phyloP scores from a whole-genome alignment of 371 early-diverging fungal species.

The Rhizopus arrhizus region DNA sequence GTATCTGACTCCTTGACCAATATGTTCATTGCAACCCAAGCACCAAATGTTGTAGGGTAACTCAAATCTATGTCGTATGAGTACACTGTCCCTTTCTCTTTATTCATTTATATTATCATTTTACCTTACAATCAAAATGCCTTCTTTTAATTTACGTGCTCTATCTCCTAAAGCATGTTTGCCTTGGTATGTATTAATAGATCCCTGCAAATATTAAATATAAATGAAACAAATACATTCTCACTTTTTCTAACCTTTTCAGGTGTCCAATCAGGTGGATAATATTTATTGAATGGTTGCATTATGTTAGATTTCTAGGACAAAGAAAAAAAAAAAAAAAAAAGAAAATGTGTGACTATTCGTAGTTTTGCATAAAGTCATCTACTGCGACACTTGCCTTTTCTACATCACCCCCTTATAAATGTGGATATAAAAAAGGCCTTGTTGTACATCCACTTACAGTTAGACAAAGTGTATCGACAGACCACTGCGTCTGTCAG shows the following conservation, averaged over 20 bases:
- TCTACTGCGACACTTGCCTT: too few species aligned
- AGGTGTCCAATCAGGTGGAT: conserved; percentile 75
- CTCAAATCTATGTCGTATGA: conserved; percentile 66
- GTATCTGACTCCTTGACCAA: conserved; percentile 88
- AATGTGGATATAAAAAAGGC: too few species aligned
- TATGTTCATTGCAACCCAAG: conserved; percentile 78
- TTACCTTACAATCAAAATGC: conserved; percentile 84
- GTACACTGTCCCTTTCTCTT: not conserved
- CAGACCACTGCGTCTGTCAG: too few species aligned
- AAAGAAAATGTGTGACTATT: not conserved
- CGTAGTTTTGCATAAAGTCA: not conserved
- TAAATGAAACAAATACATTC: not conserved
- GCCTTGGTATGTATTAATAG: conserved; percentile 82
- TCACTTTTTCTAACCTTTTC: conserved; percentile 49
- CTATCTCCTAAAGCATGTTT: conserved; percentile 89
- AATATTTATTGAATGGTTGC: conserved; percentile 77
- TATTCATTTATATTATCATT: not conserved
- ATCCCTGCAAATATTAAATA: conserved; percentile 56
- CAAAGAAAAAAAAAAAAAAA: not conserved
- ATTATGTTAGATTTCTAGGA: conserved; percentile 29
- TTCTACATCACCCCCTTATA: too few species aligned
- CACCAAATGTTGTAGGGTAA: conserved; percentile 94
- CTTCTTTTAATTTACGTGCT: conserved; percentile 88
- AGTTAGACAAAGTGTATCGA: too few species aligned
- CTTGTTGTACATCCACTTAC: too few species aligned